phyloP scores from a whole-genome alignment of 805 yeast genomes.

The Yarrowia sp. region DNA sequence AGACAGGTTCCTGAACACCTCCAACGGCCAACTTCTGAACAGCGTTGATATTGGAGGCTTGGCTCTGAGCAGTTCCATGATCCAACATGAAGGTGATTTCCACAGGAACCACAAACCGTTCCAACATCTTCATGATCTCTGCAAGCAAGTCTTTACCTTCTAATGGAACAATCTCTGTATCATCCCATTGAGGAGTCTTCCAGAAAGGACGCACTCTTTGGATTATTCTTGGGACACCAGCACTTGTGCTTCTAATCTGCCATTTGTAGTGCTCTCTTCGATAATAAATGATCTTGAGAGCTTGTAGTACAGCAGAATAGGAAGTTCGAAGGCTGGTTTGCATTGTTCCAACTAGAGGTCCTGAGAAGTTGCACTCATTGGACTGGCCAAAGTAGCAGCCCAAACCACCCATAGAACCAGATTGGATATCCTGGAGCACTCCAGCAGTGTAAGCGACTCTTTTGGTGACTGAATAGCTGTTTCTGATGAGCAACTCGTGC shows the following conservation, averaged over 20 bases:
- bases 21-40: not conserved
- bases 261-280: not conserved
- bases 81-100: slow-evolving; percentile 1
- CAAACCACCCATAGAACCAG: not conserved
- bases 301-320: not conserved
- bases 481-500: not conserved
- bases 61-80: not conserved
- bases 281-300: not conserved
- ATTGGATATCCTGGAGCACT: not conserved
- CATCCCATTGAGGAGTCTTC: not conserved
- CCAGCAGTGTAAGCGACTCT: slow-evolving; percentile 1
- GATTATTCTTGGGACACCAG: not conserved
- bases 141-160: not conserved
- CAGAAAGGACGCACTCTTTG: not conserved
- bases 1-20: not conserved
- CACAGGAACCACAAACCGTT: not conserved
- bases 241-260: slow-evolving; percentile 2
- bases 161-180: not conserved
- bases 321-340: not conserved
- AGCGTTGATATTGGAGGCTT: not conserved
- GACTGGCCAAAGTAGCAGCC: slow-evolving; percentile 10
- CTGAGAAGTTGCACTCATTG: slow-evolving; percentile 15
- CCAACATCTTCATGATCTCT: not conserved
- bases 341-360: not conserved
- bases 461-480: not conserved